These are phyloP conservation scores for Flaveria trinervia DNA, from an alignment of 129 eudicot genomes.

Conservation along the genomic window DNA sequence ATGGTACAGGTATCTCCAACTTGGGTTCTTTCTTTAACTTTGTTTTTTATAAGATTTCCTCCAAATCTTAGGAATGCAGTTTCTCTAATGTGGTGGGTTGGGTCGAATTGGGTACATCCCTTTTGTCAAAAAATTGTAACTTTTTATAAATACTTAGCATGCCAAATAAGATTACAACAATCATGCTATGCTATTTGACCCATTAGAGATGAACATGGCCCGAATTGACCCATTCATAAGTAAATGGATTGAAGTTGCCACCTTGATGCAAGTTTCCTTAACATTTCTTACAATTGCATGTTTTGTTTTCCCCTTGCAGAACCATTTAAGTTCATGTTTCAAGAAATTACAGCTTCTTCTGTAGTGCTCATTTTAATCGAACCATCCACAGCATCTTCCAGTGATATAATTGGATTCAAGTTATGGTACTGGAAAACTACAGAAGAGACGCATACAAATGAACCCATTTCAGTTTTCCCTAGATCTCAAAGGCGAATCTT, in stretches of 20 bases:
- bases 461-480: constrained; percentile 63
- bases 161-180: neutral
- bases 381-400: constrained; percentile 44
- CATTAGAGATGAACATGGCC: constrained; percentile 3
- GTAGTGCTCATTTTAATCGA: constrained; percentile 69
- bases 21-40: constrained; percentile 2
- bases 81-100: neutral
- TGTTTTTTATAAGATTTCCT: neutral
- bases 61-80: neutral
- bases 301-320: constrained; percentile 42
- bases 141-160: neutral
- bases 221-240: neutral
- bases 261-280: too few relatives aligned
- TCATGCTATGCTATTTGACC: neutral
- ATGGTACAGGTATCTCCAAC: constrained; percentile 41
- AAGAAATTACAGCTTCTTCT: constrained; percentile 70
- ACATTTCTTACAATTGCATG: neutral
- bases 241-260: too few relatives aligned
- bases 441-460: constrained; percentile 57
- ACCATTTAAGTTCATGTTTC: constrained; percentile 80
- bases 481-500: constrained; percentile 64
- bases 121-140: neutral
- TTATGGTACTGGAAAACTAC: constrained; percentile 78
- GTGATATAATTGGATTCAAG: constrained; percentile 65
- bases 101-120: neutral